Conservation (phyloP, 2,329 filamentous ascomycete genomes). For the Hypoxylon sp. region DNA sequence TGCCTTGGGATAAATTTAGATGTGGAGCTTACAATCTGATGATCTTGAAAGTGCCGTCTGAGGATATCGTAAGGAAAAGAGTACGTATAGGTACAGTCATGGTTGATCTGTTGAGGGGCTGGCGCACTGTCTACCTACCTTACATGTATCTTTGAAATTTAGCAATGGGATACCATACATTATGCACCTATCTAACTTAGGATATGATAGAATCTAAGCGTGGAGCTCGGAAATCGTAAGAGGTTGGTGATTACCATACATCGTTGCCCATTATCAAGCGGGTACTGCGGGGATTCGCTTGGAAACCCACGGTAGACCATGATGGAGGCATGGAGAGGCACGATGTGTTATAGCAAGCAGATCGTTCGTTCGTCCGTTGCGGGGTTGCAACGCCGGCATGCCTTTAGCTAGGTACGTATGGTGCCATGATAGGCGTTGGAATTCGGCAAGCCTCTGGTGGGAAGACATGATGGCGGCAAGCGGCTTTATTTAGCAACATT, state of each 20-base stretch:
- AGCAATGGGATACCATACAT: slow-evolving; percentile 8
- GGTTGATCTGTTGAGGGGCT: slow-evolving; percentile 5
- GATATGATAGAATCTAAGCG: slow-evolving; percentile 8
- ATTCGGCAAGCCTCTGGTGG: neutral
- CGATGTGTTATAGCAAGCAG: slow-evolving; percentile 24
- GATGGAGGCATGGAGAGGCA: slow-evolving; percentile 11
- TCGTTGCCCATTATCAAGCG: slow-evolving; percentile 21
- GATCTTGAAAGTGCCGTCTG: neutral
- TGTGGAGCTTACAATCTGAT: slow-evolving; percentile 15
- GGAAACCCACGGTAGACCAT: slow-evolving; percentile 18
- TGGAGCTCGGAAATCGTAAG: slow-evolving; percentile 26
- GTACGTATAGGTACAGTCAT: neutral
- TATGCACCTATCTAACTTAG: slow-evolving; percentile 10
- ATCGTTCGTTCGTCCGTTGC: slow-evolving; percentile 28
- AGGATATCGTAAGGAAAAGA: neutral
- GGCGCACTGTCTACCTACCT: slow-evolving; percentile 23
- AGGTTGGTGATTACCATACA: slow-evolving; percentile 30
- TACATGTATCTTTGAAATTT: neutral
- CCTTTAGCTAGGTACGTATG: slow-evolving; percentile 16
- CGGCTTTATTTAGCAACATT: slow-evolving; percentile 6
- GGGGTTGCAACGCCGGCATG: slow-evolving; percentile 30
- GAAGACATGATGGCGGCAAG: neutral
- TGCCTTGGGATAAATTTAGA: slow-evolving; percentile 11
- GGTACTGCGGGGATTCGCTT: slow-evolving; percentile 25
- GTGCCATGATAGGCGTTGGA: slow-evolving; percentile 7